Percentiles rank a stretch among this genome's conserved stretches.
Conservation (phyloP, 345 rosid genomes). For the Mallotus nudiflorus region DNA sequence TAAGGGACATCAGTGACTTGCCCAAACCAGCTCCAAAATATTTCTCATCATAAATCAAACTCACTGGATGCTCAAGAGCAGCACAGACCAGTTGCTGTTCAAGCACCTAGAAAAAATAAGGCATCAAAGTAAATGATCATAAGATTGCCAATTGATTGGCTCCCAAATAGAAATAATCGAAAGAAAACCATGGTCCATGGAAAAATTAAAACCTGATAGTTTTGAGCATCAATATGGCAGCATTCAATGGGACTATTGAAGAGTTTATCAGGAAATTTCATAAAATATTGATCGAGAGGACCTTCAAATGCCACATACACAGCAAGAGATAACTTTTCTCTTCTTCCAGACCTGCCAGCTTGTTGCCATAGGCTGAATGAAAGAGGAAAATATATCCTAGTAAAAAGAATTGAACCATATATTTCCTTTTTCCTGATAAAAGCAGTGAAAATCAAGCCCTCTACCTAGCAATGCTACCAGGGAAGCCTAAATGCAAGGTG, state of each 20-base stretch:
- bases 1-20: constrained; percentile 51
- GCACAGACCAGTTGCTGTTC: constrained; percentile 89
- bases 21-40: constrained; percentile 67
- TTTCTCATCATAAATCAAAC: constrained; percentile 67
- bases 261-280: constrained; percentile 82
- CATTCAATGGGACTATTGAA: constrained; percentile 81
- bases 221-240: constrained; percentile 82
- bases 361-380: constrained; percentile 87
- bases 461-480: constrained; percentile 95
- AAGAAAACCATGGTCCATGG: constrained; percentile 4
- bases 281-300: constrained; percentile 91
- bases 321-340: constrained; percentile 82
- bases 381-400: not conserved
- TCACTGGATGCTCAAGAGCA: constrained; percentile 77
- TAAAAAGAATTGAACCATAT: constrained; percentile 20
- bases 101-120: constrained; percentile 60
- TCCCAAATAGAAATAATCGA: constrained; percentile 11
- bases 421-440: constrained; percentile 1
- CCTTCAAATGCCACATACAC: constrained; percentile 83
- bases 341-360: constrained; percentile 96
- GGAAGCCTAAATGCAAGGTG: constrained; percentile 94
- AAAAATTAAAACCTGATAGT: constrained; percentile 56
- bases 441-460: constrained; percentile 22
- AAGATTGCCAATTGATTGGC: constrained; percentile 15
- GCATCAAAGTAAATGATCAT: constrained; percentile 18